Base-by-base conservation (phyloP, 495 filamentous ascomycete species). In the Aspergillus biplanus region DNA sequence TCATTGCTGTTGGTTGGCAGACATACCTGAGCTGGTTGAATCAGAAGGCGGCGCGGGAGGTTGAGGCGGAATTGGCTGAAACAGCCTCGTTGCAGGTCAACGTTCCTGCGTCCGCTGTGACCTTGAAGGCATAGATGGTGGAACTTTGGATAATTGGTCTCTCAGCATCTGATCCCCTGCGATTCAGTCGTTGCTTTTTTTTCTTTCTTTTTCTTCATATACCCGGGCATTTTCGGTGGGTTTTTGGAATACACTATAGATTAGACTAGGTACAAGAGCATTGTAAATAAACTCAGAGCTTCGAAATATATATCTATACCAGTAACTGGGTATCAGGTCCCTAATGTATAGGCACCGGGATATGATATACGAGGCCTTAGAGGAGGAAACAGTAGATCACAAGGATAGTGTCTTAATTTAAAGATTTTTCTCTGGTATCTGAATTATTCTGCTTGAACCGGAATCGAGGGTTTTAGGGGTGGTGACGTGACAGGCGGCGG, bases 1-100 rank as follows among this genome's bases (percentile, higher is more conserved):
- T 85, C 13, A 83, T 93, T 67, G 92, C 91, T 3, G 88, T 96
- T 50, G 90, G 91, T 2, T 97, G 93, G 93, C 93, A 97, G 77
- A 91, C 90, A 4, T 97, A 97, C 81, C 69, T 97, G 64, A 89
- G 86, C 58, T 90, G 86, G 75, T 75, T 97, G 71, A 97, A 96
- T 65, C 85, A 89, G 73, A 82, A 78, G 63, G 92, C 90, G 5
- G 90, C 90, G 66, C 75, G 77, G 46, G 80, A 86, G 70, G 83
- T 83, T 53, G 69, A 69, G 60, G 68, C 64, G 16, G 78, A 79
- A 65, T 58, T 70, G 59, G 65, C 70, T 11, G 67, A 69, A 64
- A 48, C 61, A 27, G 62, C 33, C 58, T 50, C 55, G 52, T 49
- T 54, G 31, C 57, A 39, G 9, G 27, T 69, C 56, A 56, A 35